Evolutionary conservation across 352 stramenopile species (phyloP).

Genomic region (Thraustochytrium sp.): DNA sequence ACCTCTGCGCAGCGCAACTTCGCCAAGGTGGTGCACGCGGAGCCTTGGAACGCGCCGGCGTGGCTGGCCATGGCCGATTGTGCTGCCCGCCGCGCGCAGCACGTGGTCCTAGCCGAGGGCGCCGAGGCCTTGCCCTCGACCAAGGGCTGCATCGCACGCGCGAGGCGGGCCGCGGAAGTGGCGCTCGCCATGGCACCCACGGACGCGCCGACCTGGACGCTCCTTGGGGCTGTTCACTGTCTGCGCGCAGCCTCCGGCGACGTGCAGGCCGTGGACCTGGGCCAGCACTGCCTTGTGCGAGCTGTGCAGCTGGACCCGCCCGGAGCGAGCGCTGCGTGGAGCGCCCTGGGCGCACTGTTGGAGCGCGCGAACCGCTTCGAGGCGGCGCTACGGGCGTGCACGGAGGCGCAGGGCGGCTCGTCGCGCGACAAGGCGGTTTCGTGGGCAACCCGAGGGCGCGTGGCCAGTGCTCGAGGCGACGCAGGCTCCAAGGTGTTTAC

Average conservation of each 20-base stretch:
- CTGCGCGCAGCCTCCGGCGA: neutral
- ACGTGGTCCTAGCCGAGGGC: neutral
- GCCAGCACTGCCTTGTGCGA: constrained; percentile 27
- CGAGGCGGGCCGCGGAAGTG: neutral
- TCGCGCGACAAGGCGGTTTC: neutral
- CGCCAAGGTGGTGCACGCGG: neutral
- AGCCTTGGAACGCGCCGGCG: neutral
- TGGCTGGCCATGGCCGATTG: neutral
- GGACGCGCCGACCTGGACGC: neutral
- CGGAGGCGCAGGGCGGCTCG: neutral
- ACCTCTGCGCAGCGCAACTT: neutral
- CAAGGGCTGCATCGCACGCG: too few species aligned
- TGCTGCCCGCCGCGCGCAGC: neutral
- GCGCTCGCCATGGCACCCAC: neutral
- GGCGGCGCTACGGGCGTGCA: neutral
- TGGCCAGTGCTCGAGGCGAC: neutral
- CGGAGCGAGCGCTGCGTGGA: neutral
- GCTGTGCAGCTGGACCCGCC: neutral
- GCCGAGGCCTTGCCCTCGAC: neutral
- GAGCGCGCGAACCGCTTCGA: neutral
- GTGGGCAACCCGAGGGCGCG: neutral
- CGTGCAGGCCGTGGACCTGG: neutral
- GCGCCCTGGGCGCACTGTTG: neutral
- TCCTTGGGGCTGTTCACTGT: neutral
- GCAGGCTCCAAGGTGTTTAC: neutral